Base-by-base conservation (phyloP, 129 eudicot species). In the Flaveria trinervia region DNA sequence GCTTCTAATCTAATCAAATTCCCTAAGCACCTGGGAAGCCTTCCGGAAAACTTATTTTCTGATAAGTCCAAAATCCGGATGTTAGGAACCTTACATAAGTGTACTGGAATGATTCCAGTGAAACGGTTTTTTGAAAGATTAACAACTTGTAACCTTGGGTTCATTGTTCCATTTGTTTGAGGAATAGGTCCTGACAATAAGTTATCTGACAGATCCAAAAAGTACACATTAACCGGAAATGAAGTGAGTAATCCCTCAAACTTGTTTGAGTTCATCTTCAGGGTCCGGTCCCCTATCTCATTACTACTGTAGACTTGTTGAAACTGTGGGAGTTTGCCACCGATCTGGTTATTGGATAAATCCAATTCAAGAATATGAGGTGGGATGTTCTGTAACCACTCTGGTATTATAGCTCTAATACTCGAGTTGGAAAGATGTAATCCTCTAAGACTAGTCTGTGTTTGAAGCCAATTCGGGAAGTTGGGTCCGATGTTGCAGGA, bases 1-100 rank as follows among this genome's bases (percentile, higher is more conserved):
- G 1, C 70, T 0, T 16, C 2, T 7, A 65, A 33, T 16, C 9
- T n/a, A 16, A 0, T 16, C 49, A 65, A 65, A 23, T 65, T 36
- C 7, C 70, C 70, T 33, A 65, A 33, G 70, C 70, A 65, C 4
- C 50, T 2, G 16, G 70, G 70, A 65, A 65, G 70, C 70, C 70
- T 65, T 65, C 70, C 70, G 2, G 26, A 65, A 65, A 65, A 39
- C 6, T 1, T 36, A 36, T 65, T 65, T 65, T 65, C 25, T 65
- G 70, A 65, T 65, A 65, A 65, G 39, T 65, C 50, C 50, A 65
- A 39, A 16, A 33, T 7, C 0, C 1, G 0, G 7, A 65, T 33
- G 7, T 14, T n/a, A 65, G 7, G 14, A 7, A n/a, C 7, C 15
- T 65, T 65, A 48, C 70, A 65, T 15, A 65, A 65, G 70, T 65